These are phyloP conservation scores for Crithidia fasciculata DNA, from an alignment of 208 protist genomes.

Conservation along the genomic window DNA sequence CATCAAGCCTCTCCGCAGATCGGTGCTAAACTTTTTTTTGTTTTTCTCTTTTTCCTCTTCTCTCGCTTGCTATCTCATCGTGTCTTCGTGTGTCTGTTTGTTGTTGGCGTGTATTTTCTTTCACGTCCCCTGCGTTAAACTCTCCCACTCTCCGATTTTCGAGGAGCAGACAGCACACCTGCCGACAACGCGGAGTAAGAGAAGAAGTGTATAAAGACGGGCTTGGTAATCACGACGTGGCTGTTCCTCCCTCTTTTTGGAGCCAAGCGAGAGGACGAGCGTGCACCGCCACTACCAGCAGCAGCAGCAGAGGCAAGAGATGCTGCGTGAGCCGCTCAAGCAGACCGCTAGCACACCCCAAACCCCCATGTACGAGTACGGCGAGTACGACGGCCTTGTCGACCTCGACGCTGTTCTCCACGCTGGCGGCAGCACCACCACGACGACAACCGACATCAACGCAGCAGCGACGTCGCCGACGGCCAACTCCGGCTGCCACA, in stretches of 20 bases:
- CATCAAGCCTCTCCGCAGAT: too few relatives aligned
- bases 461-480: not conserved
- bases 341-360: not conserved
- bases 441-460: not conserved
- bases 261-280: too few relatives aligned
- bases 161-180: too few relatives aligned
- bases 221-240: too few relatives aligned
- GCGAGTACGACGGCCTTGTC: constrained; percentile 34
- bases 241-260: too few relatives aligned
- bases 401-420: constrained; percentile 31
- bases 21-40: not conserved
- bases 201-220: not conserved
- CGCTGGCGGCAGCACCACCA: constrained; percentile 4
- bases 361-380: constrained; percentile 20
- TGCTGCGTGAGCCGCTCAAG: constrained; percentile 13
- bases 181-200: too few relatives aligned
- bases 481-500: constrained; percentile 2
- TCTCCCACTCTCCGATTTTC: too few relatives aligned
- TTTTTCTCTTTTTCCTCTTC: constrained; percentile 1
- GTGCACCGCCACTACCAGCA: too few relatives aligned
- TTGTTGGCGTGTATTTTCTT: not conserved
- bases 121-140: not conserved
- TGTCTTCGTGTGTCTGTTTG: not conserved
- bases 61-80: not conserved
- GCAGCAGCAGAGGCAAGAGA: not conserved